Percentiles rank a stretch among this genome's conserved stretches.
phyloP scores from a whole-genome alignment of 75 land plant species.

The Ceratopteris richardii region DNA sequence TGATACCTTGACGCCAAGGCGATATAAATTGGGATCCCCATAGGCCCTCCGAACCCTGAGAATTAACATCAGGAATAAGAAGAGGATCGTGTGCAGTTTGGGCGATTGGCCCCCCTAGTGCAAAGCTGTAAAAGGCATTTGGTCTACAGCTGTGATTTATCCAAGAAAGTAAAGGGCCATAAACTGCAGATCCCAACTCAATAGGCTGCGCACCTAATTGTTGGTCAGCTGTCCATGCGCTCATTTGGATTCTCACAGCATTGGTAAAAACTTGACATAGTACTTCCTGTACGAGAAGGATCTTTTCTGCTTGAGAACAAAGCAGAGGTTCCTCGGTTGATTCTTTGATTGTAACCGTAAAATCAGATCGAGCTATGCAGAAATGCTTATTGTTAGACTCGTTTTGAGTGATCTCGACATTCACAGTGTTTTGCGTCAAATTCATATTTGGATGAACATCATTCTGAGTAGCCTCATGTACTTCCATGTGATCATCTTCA shows the following conservation, averaged over 20 bases:
- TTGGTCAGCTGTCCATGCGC: not conserved
- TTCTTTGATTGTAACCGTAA: too few species aligned
- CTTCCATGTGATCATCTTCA: not conserved
- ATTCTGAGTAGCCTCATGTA: not conserved
- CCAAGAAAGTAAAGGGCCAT: slow-evolving; percentile 44
- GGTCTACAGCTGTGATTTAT: slow-evolving; percentile 58
- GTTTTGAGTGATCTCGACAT: too few species aligned
- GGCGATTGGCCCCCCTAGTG: not conserved
- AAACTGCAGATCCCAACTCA: slow-evolving; percentile 34
- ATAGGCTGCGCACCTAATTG: not conserved
- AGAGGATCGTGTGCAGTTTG: not conserved
- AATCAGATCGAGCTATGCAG: too few species aligned
- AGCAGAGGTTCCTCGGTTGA: too few species aligned
- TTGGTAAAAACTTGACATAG: not conserved
- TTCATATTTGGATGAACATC: too few species aligned
- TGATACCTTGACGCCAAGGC: not conserved
- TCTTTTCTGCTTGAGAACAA: not conserved
- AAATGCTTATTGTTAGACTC: too few species aligned
- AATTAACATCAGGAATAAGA: not conserved
- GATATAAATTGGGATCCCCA: not conserved
- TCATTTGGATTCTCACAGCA: not conserved
- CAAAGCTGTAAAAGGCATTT: slow-evolving; percentile 44
- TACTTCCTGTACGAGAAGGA: not conserved
- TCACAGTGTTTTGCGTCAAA: too few species aligned
- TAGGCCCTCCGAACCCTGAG: not conserved